A percentile compares a stretch with the other conserved stretches of the same genome.
These are phyloP conservation scores for Solanum medicagineum DNA, from an alignment of 257 asterid species.

Conservation along the genomic window DNA sequence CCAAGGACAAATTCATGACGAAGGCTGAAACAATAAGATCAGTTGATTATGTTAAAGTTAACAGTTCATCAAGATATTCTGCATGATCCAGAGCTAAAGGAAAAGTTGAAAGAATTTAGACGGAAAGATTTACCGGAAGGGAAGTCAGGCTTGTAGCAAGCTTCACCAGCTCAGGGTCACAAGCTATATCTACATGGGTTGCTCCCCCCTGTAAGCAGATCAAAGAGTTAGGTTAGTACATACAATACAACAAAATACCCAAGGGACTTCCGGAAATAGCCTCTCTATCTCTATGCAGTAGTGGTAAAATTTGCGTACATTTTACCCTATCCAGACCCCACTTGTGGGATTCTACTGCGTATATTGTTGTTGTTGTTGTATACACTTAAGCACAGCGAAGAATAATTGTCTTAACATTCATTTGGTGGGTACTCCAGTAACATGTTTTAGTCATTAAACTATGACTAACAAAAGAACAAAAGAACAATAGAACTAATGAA, in stretches of 20 bases:
- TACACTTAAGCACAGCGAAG: background rate
- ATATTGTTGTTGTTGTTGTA: background rate
- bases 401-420: background rate
- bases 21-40: background rate
- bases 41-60: background rate
- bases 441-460: background rate
- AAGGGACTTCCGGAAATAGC: too few relatives aligned
- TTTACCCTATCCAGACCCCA: too few relatives aligned
- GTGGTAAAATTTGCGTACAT: too few relatives aligned
- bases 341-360: too few relatives aligned
- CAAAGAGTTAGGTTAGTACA: background rate
- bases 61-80: background rate
- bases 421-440: background rate
- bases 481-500: background rate
- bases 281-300: too few relatives aligned
- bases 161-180: slow-evolving; percentile 74
- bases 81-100: background rate
- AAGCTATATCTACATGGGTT: slow-evolving; percentile 86
- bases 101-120: background rate
- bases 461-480: background rate
- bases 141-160: slow-evolving; percentile 64
- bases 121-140: slow-evolving; percentile 48
- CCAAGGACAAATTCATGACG: background rate
- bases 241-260: too few relatives aligned
- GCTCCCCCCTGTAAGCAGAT: slow-evolving; percentile 66